A percentile compares a stretch with the other conserved stretches of the same genome.
Evolutionary conservation across 2,329 filamentous ascomycete genomes (phyloP).

Genomic region (Penicillium sp.): DNA sequence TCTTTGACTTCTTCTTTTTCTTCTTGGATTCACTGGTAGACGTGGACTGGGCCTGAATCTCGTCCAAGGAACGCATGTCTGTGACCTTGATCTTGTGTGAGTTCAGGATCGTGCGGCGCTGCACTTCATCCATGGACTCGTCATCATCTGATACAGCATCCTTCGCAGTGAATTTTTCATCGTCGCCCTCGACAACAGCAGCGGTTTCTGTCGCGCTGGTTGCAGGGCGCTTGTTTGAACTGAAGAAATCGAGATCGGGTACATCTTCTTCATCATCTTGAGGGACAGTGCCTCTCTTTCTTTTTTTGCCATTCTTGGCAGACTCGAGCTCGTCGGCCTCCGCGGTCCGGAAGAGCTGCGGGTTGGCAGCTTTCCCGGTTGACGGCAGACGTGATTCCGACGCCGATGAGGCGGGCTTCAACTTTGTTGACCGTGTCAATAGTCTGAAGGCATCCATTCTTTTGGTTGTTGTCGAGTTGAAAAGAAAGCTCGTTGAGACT

Average conservation of each 20-base stretch:
- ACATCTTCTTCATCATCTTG: constrained; percentile 26
- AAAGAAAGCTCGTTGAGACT: constrained; percentile 16
- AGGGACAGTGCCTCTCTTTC: constrained; percentile 34
- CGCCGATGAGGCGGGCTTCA: constrained; percentile 34
- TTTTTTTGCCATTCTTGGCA: constrained; percentile 32
- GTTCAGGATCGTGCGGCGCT: constrained; percentile 69
- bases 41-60: constrained; percentile 27
- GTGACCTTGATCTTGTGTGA: constrained; percentile 83
- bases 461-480: constrained; percentile 11
- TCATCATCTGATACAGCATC: constrained; percentile 27
- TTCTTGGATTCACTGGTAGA: constrained; percentile 40
- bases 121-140: constrained; percentile 58
- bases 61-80: constrained; percentile 57
- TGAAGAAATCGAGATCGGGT: constrained; percentile 39
- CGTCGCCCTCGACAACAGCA: constrained; percentile 16
- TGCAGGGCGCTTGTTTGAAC: constrained; percentile 28
- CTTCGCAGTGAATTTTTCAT: constrained; percentile 16
- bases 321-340: constrained; percentile 31
- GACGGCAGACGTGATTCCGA: constrained; percentile 37
- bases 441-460: constrained; percentile 47
- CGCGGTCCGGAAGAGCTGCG: constrained; percentile 37
- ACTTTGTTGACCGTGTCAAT: constrained; percentile 44
- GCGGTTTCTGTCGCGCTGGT: constrained; percentile 14
- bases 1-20: constrained; percentile 58
- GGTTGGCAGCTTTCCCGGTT: constrained; percentile 39